Evolutionary conservation across 176 grass and related monocot species (phyloP), one percentile per base, ranked within the genome.

Genomic region (Musa acuminata): DNA sequence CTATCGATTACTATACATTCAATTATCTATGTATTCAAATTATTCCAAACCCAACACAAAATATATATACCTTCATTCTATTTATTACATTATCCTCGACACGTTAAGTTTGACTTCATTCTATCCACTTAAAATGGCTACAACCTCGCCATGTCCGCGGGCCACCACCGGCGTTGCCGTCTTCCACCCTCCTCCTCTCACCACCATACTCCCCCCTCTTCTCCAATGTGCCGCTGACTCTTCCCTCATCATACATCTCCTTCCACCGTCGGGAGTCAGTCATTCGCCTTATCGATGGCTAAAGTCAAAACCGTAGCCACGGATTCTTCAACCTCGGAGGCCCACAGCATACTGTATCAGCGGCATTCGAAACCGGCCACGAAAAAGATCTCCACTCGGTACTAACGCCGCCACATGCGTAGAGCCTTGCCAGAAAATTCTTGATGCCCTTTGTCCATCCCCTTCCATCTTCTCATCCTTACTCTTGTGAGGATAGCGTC

Each of bases 281-380:
- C 57, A 60, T 17, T 13, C 13, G 16, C 6, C n/a, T 17, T 1
- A n/a, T 78, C 80, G 73, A 93, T 83, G 84, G 70, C 77, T 68
- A 52, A n/a, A 75, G 75, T 85, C 87, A 75, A 77, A 77, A 81
- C 25, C 55, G 25, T 16, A 84, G 71, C 60, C 71, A 82, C 3
- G 51, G 77, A 79, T 89, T 88, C 80, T 89, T 87, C 81, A 83
- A 87, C 71, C 91, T 87, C 73, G 83, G 76, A 68, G 35, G 35
- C 35, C 35, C 35, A 43, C 35, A 5, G 6, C 4, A 35, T 35
- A n/a, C n/a, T n/a, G n/a, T n/a, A n/a, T n/a, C n/a, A n/a, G n/a
- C 29, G 29, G 29, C 29, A 35, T 35, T 26, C 25, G 25, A 26
- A 0, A 26, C 25, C 25, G 1, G 25, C 25, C 1, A 35, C 29